Evolutionary conservation across 257 asterid species (phyloP).

Genomic region (Nicotiana tabacum): DNA sequence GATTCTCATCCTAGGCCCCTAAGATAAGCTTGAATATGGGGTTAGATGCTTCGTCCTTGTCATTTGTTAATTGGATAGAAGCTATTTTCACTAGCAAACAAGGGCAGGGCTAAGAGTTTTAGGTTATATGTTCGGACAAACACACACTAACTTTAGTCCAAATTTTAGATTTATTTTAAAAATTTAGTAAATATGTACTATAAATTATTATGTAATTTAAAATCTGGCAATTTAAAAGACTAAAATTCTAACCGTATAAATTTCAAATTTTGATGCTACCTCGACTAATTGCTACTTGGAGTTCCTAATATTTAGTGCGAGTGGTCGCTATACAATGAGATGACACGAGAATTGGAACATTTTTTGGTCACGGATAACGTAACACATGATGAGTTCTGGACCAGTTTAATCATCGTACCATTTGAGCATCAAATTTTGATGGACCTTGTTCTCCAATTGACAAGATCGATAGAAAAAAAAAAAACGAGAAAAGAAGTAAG

Average conservation of each 20-base stretch:
- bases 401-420: neutral
- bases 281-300: neutral
- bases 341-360: neutral
- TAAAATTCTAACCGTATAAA: too few species aligned
- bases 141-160: accelerated
- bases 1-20: neutral
- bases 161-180: too few species aligned
- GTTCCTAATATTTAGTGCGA: neutral
- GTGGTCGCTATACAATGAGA: neutral
- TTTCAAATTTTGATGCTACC: too few species aligned
- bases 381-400: neutral
- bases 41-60: neutral
- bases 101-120: too few species aligned
- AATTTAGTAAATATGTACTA: too few species aligned
- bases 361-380: neutral
- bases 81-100: neutral
- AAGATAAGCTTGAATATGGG: neutral
- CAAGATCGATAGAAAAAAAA: neutral
- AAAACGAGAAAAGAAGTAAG: neutral
- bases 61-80: neutral
- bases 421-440: neutral
- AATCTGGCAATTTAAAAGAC: too few species aligned
- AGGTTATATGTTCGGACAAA: too few species aligned
- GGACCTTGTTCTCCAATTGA: neutral
- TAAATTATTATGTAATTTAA: too few species aligned